Percentiles rank a stretch among this genome's conserved stretches.
phyloP scores from a whole-genome alignment of 495 filamentous ascomycete genomes.

The Achaetomiella virescens region DNA sequence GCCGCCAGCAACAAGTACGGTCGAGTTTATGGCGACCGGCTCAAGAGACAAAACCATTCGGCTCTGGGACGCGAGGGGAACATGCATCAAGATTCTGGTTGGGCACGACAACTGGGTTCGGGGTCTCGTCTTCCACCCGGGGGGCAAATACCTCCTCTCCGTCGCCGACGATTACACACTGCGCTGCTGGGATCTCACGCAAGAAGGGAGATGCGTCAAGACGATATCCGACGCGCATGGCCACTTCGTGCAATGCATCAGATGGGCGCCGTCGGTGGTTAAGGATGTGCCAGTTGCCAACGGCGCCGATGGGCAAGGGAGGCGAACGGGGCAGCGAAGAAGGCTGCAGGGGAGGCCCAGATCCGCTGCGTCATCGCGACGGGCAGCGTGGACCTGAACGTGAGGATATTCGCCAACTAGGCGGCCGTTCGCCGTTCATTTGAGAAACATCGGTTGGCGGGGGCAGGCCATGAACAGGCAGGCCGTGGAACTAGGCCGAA shows the following conservation, averaged over 20 bases:
- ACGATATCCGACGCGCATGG: constrained; percentile 70
- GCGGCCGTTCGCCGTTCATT: background rate
- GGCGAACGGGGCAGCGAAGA: constrained; percentile 42
- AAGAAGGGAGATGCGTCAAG: constrained; percentile 88
- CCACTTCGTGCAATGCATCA: constrained; percentile 80
- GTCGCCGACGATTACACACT: constrained; percentile 88
- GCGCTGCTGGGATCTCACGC: constrained; percentile 88
- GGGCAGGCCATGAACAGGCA: background rate
- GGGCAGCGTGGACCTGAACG: constrained; percentile 55
- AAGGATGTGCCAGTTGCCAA: constrained; percentile 50
- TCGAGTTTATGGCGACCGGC: constrained; percentile 89
- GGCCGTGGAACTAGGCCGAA: background rate
- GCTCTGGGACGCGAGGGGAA: constrained; percentile 83
- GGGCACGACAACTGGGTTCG: constrained; percentile 98
- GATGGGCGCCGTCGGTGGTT: constrained; percentile 81
- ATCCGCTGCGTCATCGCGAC: constrained; percentile 59
- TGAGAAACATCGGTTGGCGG: background rate
- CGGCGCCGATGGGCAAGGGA: constrained; percentile 46
- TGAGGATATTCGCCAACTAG: constrained; percentile 55
- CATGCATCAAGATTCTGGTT: constrained; percentile 75
- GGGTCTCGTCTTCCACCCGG: constrained; percentile 82
- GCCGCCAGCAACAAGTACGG: constrained; percentile 60
- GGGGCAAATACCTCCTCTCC: constrained; percentile 84
- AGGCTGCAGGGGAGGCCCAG: constrained; percentile 40
- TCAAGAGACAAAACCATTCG: constrained; percentile 86